Conservation (phyloP, 2,329 filamentous ascomycete genomes). For the Chrysoporthe cubensis region DNA sequence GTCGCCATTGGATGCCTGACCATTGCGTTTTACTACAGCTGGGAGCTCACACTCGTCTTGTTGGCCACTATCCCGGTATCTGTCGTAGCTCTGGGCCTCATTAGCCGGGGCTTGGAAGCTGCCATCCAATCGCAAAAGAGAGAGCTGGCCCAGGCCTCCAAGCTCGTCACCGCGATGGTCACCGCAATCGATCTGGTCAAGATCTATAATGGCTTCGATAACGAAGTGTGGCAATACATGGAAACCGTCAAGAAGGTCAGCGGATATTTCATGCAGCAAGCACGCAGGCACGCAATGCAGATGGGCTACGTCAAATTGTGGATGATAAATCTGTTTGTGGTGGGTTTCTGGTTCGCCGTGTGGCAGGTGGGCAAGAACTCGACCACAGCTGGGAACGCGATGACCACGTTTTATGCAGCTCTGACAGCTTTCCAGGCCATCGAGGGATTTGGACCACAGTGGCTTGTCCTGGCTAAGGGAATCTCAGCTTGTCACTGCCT, state of each 20-base stretch:
- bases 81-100: constrained; percentile 59
- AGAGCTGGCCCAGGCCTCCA: constrained; percentile 71
- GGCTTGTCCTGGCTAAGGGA: constrained; percentile 78
- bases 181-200: constrained; percentile 84
- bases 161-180: constrained; percentile 70
- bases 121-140: constrained; percentile 71
- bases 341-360: constrained; percentile 88
- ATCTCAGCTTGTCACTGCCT: constrained; percentile 72
- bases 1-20: constrained; percentile 67
- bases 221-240: constrained; percentile 71
- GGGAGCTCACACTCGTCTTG: constrained; percentile 81
- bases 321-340: constrained; percentile 77
- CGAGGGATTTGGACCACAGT: constrained; percentile 74
- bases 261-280: constrained; percentile 68
- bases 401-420: constrained; percentile 86
- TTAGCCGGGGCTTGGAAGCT: constrained; percentile 64
- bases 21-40: constrained; percentile 79
- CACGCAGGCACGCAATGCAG: constrained; percentile 70
- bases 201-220: constrained; percentile 74
- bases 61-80: constrained; percentile 74
- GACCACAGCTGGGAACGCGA: constrained; percentile 65
- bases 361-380: constrained; percentile 65
- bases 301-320: constrained; percentile 75
- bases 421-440: constrained; percentile 77
- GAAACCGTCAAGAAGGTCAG: constrained; percentile 61